Evolutionary conservation across 2,329 filamentous ascomycete genomes (phyloP), one percentile per base, ranked within the genome.

Genomic region (Hypoxylon sp.): DNA sequence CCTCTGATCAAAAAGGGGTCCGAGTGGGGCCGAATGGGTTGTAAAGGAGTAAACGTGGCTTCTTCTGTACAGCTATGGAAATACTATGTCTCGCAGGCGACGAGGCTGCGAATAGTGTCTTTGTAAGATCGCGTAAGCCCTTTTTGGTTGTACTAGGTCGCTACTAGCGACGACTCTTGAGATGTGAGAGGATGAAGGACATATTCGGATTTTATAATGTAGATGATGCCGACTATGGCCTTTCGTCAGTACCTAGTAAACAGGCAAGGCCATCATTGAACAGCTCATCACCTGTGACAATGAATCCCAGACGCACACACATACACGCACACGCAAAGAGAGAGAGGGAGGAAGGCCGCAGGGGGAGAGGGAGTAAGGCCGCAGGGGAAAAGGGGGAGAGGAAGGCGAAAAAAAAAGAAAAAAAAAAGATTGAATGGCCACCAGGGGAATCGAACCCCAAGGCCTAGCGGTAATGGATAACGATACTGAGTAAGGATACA

Each of bases 371-470:
- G 25, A 34, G 30, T 5, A 12, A 34, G 3, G 11, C 30, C n/a
- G n/a, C n/a, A n/a, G n/a, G n/a, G n/a, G 30, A 34, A 34, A 5
- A 34, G 30, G 9, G 4, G 30, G 3, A 12, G 9, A 12, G 11
- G 9, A 11, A 12, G 9, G n/a, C 5, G 4, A 1, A 16, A 39
- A 39, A 39, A 16, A 45, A 47, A 41, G 37, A 39, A 39, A 39
- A 21, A 34, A 21, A 29, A 55, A 30, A 46, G 32, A 27, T 21
- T 25, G 16, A 4, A n/a, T 29, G 27, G 30, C 51, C 57, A 50
- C 16, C 41, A 32, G 30, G 32, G 57, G 63, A 61, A 58, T 65
- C 57, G 63, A 65, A 61, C 63, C 57, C 53, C 7, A 57, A 39
- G 8, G 32, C 53, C 63, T 61, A 50, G 21, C 25, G 37, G 43